Conservation (phyloP, 164 flowering plant genomes). For the Magnolia officinalis region DNA sequence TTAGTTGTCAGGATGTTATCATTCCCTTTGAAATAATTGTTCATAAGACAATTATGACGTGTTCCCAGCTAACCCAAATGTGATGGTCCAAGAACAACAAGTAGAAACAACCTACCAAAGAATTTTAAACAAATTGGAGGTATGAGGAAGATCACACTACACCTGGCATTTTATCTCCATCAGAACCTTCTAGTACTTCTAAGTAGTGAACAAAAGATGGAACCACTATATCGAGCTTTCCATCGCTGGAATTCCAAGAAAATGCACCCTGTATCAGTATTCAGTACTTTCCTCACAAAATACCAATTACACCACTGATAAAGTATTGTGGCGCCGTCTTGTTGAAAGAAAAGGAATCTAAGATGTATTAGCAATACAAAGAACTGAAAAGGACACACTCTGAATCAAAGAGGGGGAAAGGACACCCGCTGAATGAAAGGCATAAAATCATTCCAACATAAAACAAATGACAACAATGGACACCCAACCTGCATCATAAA, state of each 20-base stretch:
- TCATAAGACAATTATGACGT: too few relatives aligned
- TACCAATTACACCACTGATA: background rate
- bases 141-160: slow-evolving; percentile 3
- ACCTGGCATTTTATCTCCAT: slow-evolving; percentile 99
- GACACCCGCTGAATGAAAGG: background rate
- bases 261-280: slow-evolving; percentile 1
- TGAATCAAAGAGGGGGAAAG: background rate
- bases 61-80: background rate
- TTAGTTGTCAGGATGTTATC: too few relatives aligned
- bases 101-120: slow-evolving; percentile 2
- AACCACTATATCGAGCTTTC: slow-evolving; percentile 93
- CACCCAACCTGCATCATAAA: background rate
- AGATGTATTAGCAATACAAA: background rate
- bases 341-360: background rate
- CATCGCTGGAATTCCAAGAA: slow-evolving; percentile 56
- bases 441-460: background rate
- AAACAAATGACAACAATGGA: background rate
- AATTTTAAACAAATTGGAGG: background rate
- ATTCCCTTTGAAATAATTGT: too few relatives aligned
- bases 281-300: background rate
- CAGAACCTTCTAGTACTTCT: slow-evolving; percentile 95
- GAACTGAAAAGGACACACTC: background rate
- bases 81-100: background rate
- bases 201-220: slow-evolving; percentile 98
- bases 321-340: background rate